phyloP scores from a whole-genome alignment of 73 alveolate genomes.

The Stentor roeselii region DNA sequence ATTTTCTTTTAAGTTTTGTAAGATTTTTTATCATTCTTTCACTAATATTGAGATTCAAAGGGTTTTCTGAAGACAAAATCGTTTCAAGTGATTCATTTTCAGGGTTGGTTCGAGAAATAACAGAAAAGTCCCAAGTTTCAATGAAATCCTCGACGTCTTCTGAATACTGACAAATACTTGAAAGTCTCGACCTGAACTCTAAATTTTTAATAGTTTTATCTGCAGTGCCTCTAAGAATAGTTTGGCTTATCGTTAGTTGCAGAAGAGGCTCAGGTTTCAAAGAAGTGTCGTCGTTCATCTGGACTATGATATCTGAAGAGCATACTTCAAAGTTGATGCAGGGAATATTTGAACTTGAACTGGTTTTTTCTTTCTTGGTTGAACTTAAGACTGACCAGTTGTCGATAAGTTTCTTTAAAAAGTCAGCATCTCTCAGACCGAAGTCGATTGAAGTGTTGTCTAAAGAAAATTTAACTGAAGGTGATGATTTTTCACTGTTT shows the following conservation, averaged over 20 bases:
- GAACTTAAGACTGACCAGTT: constrained; percentile 3
- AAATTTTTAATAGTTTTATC: too few species aligned
- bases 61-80: neutral
- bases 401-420: neutral
- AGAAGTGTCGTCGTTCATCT: neutral
- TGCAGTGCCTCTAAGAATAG: too few species aligned
- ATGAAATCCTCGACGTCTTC: neutral
- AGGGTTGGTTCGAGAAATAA: too few species aligned
- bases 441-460: neutral
- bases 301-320: neutral
- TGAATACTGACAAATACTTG: too few species aligned
- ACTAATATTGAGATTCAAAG: neutral
- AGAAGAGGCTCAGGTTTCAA: neutral
- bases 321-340: neutral
- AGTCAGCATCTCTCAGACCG: neutral
- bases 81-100: neutral
- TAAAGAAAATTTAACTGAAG: neutral
- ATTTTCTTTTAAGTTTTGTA: neutral
- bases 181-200: too few species aligned
- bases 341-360: neutral
- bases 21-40: neutral
- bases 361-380: neutral
- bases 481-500: neutral
- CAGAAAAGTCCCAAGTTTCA: neutral
- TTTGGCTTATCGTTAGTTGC: neutral